Percentiles rank a stretch among this genome's conserved stretches.
phyloP scores from a whole-genome alignment of 2,329 filamentous ascomycete species.

The Penicillium sp. region DNA sequence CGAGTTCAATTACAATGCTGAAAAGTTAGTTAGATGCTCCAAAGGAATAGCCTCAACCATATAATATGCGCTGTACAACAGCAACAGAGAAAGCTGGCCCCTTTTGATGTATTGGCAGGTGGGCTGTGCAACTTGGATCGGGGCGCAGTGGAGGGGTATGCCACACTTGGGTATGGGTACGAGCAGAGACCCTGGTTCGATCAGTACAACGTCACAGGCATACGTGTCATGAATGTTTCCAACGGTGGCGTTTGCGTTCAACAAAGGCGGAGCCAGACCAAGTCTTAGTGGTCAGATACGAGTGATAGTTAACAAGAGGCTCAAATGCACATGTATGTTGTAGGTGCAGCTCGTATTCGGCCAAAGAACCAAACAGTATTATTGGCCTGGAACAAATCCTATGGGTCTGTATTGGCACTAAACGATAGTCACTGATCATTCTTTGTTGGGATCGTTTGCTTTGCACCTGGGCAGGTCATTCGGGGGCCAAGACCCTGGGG shows the following conservation, averaged over 20 bases:
- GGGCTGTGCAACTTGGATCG: constrained; percentile 9
- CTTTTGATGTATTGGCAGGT: background rate
- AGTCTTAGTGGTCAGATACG: background rate
- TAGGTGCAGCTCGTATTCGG: constrained; percentile 2
- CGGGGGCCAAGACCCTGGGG: constrained; percentile 1
- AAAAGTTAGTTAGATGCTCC: background rate
- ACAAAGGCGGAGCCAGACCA: background rate
- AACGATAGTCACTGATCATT: background rate
- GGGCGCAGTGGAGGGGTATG: background rate
- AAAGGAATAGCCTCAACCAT: background rate
- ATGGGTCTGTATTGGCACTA: background rate
- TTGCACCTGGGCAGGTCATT: background rate
- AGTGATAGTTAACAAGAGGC: constrained; percentile 2
- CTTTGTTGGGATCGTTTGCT: background rate
- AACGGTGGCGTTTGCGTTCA: background rate
- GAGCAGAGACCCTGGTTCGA: background rate
- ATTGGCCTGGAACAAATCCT: background rate
- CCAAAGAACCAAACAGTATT: background rate
- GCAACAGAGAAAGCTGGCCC: background rate
- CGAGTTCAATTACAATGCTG: background rate
- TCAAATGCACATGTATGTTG: background rate
- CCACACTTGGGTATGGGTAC: background rate
- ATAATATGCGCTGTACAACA: background rate
- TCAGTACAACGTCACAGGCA: background rate
- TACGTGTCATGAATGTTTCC: background rate